Conservation (phyloP, 768 basidiomycete species). For the Mycena leptocephala region DNA sequence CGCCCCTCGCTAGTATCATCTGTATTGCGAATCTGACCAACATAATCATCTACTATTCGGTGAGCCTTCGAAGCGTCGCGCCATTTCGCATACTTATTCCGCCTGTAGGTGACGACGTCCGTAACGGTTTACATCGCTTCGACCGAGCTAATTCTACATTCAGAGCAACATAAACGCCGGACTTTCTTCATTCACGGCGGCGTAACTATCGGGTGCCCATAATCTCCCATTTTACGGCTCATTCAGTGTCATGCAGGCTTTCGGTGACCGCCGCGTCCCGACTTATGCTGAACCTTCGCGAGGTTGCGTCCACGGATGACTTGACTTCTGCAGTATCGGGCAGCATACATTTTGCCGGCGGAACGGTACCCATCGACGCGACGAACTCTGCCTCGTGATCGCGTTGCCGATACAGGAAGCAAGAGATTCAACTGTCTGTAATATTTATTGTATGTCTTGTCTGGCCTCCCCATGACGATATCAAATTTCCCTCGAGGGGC, state of each 20-base stretch:
- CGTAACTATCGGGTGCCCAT: slow-evolving; percentile 4
- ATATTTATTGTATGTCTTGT: not conserved
- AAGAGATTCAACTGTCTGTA: not conserved
- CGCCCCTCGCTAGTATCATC: slow-evolving; percentile 2
- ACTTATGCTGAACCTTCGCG: slow-evolving; percentile 12
- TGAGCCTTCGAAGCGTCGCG: slow-evolving; percentile 9
- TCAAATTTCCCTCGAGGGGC: no score
- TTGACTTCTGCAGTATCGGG: not conserved
- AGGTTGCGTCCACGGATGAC: slow-evolving; percentile 9
- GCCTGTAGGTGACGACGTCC: slow-evolving; percentile 7
- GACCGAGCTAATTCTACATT: slow-evolving; percentile 8
- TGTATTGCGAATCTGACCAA: slow-evolving; percentile 15
- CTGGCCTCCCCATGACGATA: not conserved
- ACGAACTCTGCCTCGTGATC: slow-evolving; percentile 4
- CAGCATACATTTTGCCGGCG: not conserved
- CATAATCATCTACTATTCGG: slow-evolving; percentile 15
- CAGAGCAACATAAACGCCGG: slow-evolving; percentile 16
- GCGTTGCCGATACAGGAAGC: not conserved
- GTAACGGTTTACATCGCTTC: slow-evolving; percentile 3
- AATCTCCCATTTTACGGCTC: slow-evolving; percentile 2
- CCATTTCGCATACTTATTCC: slow-evolving; percentile 7
- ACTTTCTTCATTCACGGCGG: slow-evolving; percentile 13
- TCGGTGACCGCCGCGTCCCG: slow-evolving; percentile 7
- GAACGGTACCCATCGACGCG: slow-evolving; percentile 6
- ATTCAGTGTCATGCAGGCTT: slow-evolving; percentile 2